Conservation (phyloP, 2,329 filamentous ascomycete species). For the Cladosporium sp. region DNA sequence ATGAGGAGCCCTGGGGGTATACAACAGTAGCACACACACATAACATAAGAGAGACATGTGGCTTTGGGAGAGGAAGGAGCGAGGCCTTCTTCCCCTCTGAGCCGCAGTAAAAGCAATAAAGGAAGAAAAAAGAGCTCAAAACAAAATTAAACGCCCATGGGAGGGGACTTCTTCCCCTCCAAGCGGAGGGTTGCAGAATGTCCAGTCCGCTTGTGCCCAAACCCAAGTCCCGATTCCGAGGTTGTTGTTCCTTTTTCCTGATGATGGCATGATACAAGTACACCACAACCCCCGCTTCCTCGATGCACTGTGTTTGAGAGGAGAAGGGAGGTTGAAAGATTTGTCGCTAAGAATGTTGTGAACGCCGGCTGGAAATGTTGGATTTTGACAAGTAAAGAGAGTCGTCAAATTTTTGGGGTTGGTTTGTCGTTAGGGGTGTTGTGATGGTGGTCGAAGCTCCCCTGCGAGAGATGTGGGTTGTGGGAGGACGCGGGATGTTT, state of each 20-base stretch:
- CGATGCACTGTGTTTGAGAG: background rate
- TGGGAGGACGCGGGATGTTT: background rate
- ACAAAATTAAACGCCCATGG: background rate
- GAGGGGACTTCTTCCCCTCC: background rate
- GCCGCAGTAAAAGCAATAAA: background rate
- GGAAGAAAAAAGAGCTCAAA: background rate
- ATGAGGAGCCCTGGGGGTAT: conserved; percentile 10
- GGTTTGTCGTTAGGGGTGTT: background rate
- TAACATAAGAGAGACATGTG: background rate
- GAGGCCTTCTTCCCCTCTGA: background rate
- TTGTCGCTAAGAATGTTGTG: background rate
- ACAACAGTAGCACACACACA: conserved; percentile 11
- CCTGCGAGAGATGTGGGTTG: background rate
- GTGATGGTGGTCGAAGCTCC: background rate
- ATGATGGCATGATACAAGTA: conserved; percentile 2
- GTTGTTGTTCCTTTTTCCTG: background rate
- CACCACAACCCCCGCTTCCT: background rate
- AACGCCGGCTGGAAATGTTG: background rate
- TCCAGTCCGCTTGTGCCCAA: no score
- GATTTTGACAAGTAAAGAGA: conserved; percentile 4
- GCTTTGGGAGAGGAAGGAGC: background rate
- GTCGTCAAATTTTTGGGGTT: conserved; percentile 1
- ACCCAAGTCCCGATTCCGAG: background rate
- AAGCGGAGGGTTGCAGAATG: no score
- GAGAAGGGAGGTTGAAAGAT: background rate